Conservation (phyloP, 441 rosid species). For the Gossypium aridum region DNA sequence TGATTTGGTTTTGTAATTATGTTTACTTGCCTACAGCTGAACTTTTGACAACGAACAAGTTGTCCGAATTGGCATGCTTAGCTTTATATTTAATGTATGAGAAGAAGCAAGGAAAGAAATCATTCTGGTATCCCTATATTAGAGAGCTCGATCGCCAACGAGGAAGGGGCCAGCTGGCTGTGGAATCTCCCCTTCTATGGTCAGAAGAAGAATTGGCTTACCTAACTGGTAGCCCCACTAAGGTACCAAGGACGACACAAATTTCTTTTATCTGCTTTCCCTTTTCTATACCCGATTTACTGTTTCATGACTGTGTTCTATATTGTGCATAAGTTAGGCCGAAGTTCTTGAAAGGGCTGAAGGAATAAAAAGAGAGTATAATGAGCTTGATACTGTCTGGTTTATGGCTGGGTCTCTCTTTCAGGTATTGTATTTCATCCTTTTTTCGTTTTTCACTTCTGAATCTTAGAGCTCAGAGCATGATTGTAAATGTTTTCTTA, state of each 20-base stretch:
- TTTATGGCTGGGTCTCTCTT: slow-evolving; percentile 97
- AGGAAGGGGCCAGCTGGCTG: slow-evolving; percentile 90
- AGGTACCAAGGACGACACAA: too few relatives aligned
- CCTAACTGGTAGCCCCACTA: slow-evolving; percentile 86
- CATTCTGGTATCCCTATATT: slow-evolving; percentile 93
- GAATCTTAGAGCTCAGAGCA: neutral
- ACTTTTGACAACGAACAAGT: slow-evolving; percentile 75
- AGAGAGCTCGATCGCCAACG: slow-evolving; percentile 97
- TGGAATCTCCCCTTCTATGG: slow-evolving; percentile 93
- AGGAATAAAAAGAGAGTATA: slow-evolving; percentile 78
- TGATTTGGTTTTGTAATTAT: slow-evolving; percentile 1
- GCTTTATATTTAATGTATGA: slow-evolving; percentile 96
- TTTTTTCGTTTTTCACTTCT: neutral
- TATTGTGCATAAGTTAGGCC: slow-evolving; percentile 44
- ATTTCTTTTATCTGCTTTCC: too few relatives aligned
- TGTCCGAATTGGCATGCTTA: slow-evolving; percentile 91
- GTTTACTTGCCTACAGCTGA: slow-evolving; percentile 48
- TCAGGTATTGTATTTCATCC: slow-evolving; percentile 47
- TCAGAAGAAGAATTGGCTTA: slow-evolving; percentile 77
- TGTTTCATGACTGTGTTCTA: slow-evolving; percentile 21
- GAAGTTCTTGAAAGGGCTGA: slow-evolving; percentile 81
- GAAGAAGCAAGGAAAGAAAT: slow-evolving; percentile 90
- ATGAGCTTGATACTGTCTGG: slow-evolving; percentile 95
- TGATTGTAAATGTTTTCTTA: neutral
- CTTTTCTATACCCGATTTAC: too few relatives aligned